Percentiles rank a stretch among this genome's conserved stretches.
Conservation (phyloP, 2,329 filamentous ascomycete species). For the Claviceps capensis region DNA sequence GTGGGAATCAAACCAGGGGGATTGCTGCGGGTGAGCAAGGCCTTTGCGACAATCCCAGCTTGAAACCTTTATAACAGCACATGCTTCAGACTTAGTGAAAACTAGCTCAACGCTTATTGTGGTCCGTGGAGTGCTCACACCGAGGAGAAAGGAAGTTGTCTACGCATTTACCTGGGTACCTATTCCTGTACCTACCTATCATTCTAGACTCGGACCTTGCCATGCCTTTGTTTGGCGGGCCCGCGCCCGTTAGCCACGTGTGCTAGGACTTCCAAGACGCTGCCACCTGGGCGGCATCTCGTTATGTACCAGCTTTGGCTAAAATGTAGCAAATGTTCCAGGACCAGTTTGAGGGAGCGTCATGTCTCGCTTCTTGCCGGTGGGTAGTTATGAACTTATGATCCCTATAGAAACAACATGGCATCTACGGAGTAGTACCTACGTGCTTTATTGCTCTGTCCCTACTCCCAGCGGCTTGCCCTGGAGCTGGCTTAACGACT, state of each 20-base stretch:
- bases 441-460: background rate
- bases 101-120: background rate
- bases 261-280: background rate
- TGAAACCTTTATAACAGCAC: constrained; percentile 6
- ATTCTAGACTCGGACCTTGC: background rate
- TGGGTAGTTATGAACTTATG: constrained; percentile 1
- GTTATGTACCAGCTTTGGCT: background rate
- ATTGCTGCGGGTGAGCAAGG: constrained; percentile 20
- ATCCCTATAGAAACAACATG: background rate
- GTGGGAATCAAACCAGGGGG: constrained; percentile 12
- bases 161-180: background rate
- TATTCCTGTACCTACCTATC: background rate
- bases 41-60: constrained; percentile 2
- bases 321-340: background rate
- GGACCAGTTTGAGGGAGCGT: constrained; percentile 6
- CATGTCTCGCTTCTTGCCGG: constrained; percentile 11
- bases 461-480: background rate
- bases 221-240: background rate
- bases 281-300: background rate
- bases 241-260: background rate
- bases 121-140: background rate
- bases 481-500: background rate
- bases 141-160: constrained; percentile 14
- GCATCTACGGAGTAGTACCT: background rate
- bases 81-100: constrained; percentile 3